phyloP scores from a whole-genome alignment of 2,329 filamentous ascomycete genomes.

The Ascochyta pisi region DNA sequence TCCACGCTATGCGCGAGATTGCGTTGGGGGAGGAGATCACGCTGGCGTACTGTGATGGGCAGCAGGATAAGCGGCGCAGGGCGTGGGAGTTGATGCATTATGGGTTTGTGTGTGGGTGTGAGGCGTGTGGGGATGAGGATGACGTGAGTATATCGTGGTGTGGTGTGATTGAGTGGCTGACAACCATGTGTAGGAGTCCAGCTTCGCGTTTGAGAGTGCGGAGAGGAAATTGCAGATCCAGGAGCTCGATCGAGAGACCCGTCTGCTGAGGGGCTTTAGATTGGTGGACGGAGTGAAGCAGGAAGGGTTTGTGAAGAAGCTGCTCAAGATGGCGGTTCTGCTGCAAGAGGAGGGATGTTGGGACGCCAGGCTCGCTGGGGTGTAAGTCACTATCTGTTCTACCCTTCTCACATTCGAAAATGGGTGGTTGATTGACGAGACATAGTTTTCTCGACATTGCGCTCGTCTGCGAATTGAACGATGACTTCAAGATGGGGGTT shows the following conservation, averaged over 20 bases:
- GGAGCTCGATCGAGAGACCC: conserved; percentile 44
- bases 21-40: conserved; percentile 48
- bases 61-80: conserved; percentile 37
- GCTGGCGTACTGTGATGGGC: conserved; percentile 48
- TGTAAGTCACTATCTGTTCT: conserved; percentile 26
- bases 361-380: conserved; percentile 31
- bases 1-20: conserved; percentile 47
- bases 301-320: conserved; percentile 24
- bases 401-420: too few species aligned
- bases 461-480: conserved; percentile 36
- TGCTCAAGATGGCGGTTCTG: conserved; percentile 39
- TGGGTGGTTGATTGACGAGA: too few species aligned
- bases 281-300: conserved; percentile 24
- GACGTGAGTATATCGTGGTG: conserved; percentile 21
- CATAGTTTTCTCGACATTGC: conserved; percentile 43
- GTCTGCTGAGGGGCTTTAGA: conserved; percentile 19
- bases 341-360: conserved; percentile 36
- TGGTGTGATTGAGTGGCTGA: background rate
- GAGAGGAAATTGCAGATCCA: conserved; percentile 42
- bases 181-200: conserved; percentile 11
- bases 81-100: conserved; percentile 46
- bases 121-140: conserved; percentile 41
- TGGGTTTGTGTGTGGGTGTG: conserved; percentile 48
- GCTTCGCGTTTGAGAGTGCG: conserved; percentile 36
- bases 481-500: conserved; percentile 31